Evolutionary conservation across 768 basidiomycete genomes (phyloP), one percentile per base, ranked within the genome.

Genomic region (Leccinellum luteum): DNA sequence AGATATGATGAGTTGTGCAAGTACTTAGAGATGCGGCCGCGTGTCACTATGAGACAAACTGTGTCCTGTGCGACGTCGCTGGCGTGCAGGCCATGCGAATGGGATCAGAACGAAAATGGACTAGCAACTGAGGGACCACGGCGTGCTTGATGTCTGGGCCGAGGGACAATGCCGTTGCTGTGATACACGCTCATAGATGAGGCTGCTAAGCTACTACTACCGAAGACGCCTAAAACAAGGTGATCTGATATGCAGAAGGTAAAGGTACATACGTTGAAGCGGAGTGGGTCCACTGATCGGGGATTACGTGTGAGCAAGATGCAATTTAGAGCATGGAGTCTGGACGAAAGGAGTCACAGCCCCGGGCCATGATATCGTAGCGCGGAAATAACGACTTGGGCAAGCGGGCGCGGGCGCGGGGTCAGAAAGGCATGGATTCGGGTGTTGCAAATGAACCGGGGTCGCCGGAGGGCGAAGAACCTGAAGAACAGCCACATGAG

Each of bases 391-490:
- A 60, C 62, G 60, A 44, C 54, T 27, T 47, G 60, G 51, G 63
- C 52, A 55, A 28, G 49, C 54, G 56, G 58, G 56, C 43, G 48
- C 54, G 56, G 58, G 55, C 44, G 62, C 63, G 66, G 62, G 57
- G 63, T 15, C 56, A 65, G 66, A 55, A 57, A 47, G 60, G 59
- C 55, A 59, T 64, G 65, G 19, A 45, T 28, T 60, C 56, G 66
- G 64, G 61, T 59, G 64, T 59, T 62, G 67, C 47, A 66, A 67
- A 69, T 67, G 56, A 47, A 57, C 63, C 67, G 68, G 63, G 61
- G 51, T 58, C 28, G 49, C 57, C 67, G 67, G 66, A 64, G 51
- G 28, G 56, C 21, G 48, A 58, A 67, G 58, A 62, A 61, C n/a
- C 1, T 54, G 52, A 48, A 28, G 52, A 57, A 57, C 41, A 57